Evolutionary conservation across 257 asterid species (phyloP).

Genomic region (Solanum pinnatisectum): DNA sequence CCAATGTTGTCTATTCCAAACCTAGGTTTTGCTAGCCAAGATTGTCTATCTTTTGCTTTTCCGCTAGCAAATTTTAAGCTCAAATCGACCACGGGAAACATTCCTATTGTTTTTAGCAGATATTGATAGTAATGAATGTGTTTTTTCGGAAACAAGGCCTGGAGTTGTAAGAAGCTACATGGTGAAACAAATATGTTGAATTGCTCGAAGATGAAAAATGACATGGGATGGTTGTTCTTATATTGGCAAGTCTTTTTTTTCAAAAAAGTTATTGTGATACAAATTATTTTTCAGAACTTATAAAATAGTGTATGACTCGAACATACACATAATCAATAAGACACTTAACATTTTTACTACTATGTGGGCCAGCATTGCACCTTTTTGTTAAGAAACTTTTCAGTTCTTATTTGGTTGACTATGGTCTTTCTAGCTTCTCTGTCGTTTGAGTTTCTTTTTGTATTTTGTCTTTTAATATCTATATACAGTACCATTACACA

Average conservation of each 20-base stretch:
- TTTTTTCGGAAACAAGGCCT: neutral
- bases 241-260: neutral
- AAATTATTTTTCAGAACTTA: neutral
- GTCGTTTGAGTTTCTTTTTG: neutral
- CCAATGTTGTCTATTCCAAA: neutral
- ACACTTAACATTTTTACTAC: neutral
- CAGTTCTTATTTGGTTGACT: neutral
- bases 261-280: neutral
- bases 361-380: neutral
- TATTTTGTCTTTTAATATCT: conserved; percentile 2
- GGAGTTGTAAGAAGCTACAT: neutral
- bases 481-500: conserved; percentile 77
- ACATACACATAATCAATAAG: neutral
- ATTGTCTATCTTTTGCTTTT: neutral
- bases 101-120: neutral
- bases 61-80: neutral
- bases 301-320: neutral
- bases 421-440: neutral
- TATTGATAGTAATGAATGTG: neutral
- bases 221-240: neutral
- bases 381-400: neutral
- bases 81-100: neutral
- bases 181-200: neutral
- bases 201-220: neutral
- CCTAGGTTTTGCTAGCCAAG: too few relatives aligned